A percentile compares a stretch with the other conserved stretches of the same genome.
Conservation (phyloP, 2,329 filamentous ascomycete species). For the Penicillium fuscoglaucum region DNA sequence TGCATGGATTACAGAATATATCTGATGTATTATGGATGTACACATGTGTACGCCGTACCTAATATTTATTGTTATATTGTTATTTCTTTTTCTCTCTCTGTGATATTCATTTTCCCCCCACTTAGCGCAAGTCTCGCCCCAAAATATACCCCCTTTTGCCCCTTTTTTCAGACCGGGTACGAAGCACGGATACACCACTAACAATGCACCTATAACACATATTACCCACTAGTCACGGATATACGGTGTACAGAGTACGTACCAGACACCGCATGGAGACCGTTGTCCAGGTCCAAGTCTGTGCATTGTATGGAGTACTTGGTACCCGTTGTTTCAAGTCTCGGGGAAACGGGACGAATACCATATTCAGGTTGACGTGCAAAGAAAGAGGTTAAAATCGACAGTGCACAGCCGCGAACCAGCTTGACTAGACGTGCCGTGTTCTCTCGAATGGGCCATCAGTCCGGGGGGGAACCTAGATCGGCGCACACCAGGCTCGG, state of each 20-base stretch:
- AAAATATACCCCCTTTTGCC: conserved; percentile 5
- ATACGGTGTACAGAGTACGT: background rate
- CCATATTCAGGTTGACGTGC: background rate
- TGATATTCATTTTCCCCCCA: background rate
- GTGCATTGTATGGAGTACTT: background rate
- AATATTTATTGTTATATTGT: background rate
- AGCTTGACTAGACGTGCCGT: background rate
- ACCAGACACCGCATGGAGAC: background rate
- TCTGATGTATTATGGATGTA: no score
- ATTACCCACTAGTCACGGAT: conserved; percentile 1
- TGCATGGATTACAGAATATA: background rate
- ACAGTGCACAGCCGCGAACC: background rate
- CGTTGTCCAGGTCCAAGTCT: background rate
- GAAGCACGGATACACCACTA: conserved; percentile 10
- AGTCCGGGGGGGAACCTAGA: conserved; percentile 10
- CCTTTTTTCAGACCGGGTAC: conserved; percentile 15
- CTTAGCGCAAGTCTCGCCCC: background rate
- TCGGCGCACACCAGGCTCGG: conserved; percentile 4
- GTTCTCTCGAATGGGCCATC: conserved; percentile 7
- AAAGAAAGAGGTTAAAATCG: background rate
- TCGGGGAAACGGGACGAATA: conserved; percentile 6
- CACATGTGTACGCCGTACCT: no score
- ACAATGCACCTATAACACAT: background rate
- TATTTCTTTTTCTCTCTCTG: background rate
- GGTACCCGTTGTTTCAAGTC: background rate